Base-by-base conservation (phyloP, 1,284 basidiomycete species). In the Athelia psychrophila region DNA sequence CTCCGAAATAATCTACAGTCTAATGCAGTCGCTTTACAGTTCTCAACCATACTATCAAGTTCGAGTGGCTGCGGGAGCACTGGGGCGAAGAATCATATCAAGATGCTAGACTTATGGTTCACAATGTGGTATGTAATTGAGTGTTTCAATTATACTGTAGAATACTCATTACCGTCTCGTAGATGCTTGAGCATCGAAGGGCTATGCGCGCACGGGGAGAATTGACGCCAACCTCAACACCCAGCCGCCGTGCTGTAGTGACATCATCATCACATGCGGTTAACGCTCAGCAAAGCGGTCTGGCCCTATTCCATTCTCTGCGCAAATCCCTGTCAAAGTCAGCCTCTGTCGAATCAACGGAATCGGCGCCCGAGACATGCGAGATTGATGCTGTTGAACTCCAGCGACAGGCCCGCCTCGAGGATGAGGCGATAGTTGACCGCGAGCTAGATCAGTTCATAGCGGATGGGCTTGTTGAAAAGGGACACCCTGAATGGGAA, bases 41-140 rank as follows among this genome's bases (percentile, higher is more conserved):
- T 2, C 52, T 67, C 23, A 65, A 67, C 44, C 64, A 59, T 16
- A 59, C 51, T 9, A 53, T 57, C 10, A 65, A 64, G 50, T 44
- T 61, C 20, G 42, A 56, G 18, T 65, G 59, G 59, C 50, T 63
- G 10, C 35, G 54, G 12, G 44, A 54, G 15, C 49, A 61, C 46
- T 64, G 62, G 62, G 15, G 18, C 1, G 23, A 10, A 9, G 30
- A 36, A 18, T 58, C 58, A 23, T 47, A 51, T 16, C 42, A 50
- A 20, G 51, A 45, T 18, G 36, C 56, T 20, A 53, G 57, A 12
- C 50, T 48, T 23, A 55, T 40, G 4, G 61, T 58, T 52, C 24
- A 54, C 57, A 12, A 44, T 25, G 16, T 22, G 38, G 18, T 35
- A 5, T 47, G 20, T 15, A 15, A 12, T 18, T 1, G 47, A 20